These are phyloP conservation scores for Syzygium aromaticum DNA, from an alignment of 345 rosid species.

Conservation along the genomic window DNA sequence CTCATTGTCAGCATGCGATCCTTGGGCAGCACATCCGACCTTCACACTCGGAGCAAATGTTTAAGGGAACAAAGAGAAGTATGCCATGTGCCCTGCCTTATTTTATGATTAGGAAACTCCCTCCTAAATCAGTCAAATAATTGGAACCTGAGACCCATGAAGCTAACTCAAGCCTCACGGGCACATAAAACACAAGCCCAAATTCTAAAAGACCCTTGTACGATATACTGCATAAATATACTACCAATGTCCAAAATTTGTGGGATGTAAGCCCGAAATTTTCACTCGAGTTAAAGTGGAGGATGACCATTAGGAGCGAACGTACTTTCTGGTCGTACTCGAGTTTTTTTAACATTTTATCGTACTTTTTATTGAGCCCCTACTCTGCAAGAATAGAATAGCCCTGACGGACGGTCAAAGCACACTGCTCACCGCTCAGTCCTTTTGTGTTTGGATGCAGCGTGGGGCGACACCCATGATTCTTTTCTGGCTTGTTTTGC, in stretches of 20 bases:
- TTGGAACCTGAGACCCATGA: background rate
- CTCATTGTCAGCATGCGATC: background rate
- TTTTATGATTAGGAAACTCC: background rate
- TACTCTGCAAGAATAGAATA: background rate
- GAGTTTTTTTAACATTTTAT: background rate
- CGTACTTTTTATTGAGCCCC: background rate
- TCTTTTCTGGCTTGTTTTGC: background rate
- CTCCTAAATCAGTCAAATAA: background rate
- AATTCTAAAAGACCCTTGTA: background rate
- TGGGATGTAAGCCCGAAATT: background rate
- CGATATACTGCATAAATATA: background rate
- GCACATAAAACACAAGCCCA: background rate
- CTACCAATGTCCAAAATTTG: background rate
- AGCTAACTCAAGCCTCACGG: background rate
- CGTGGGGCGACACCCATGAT: background rate
- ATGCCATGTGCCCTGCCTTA: background rate
- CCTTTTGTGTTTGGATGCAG: background rate
- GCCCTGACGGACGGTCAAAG: background rate
- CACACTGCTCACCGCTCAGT: background rate
- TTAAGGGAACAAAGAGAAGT: background rate
- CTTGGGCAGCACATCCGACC: background rate
- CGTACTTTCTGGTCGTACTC: background rate
- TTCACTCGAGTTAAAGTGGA: background rate
- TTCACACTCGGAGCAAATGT: background rate
- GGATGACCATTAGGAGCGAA: background rate